Evolutionary conservation across 2,329 filamentous ascomycete genomes (phyloP).

Genomic region (Ceratocystis colombiana): DNA sequence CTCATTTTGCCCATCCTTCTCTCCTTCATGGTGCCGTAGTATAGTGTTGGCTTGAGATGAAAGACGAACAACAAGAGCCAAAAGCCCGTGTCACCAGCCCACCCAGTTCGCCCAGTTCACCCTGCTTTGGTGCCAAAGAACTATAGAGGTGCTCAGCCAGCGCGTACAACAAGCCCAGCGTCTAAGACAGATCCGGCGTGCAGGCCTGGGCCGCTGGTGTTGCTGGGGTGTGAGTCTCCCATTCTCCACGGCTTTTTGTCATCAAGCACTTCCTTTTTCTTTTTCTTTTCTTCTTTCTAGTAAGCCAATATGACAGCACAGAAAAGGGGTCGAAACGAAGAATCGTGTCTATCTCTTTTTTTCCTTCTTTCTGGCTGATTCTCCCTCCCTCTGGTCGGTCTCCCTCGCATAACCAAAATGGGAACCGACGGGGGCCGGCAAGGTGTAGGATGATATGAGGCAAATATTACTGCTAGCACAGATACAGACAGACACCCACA

Average conservation of each 20-base stretch:
- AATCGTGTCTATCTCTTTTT: neutral
- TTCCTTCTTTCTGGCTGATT: neutral
- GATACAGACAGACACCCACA: too few relatives aligned
- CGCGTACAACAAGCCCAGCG: neutral
- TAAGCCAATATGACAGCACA: neutral
- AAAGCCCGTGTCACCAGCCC: neutral
- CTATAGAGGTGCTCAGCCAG: too few relatives aligned
- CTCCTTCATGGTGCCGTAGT: too few relatives aligned
- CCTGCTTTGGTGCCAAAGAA: too few relatives aligned
- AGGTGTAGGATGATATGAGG: neutral
- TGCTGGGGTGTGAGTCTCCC: too few relatives aligned
- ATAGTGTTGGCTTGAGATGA: too few relatives aligned
- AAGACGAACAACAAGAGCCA: neutral
- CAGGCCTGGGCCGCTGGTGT: too few relatives aligned
- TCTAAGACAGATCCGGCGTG: neutral
- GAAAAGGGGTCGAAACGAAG: slow-evolving; percentile 11
- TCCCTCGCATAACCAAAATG: neutral
- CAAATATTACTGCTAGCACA: too few relatives aligned
- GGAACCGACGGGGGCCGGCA: too few relatives aligned
- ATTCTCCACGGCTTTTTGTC: neutral
- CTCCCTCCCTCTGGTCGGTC: neutral
- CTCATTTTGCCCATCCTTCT: neutral
- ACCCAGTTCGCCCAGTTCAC: neutral
- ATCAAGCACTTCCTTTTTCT: neutral
- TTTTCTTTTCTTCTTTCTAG: neutral